Evolutionary conservation across 2,329 filamentous ascomycete genomes (phyloP), one percentile per base, ranked within the genome.

Genomic region (Hypoxylon sp.): DNA sequence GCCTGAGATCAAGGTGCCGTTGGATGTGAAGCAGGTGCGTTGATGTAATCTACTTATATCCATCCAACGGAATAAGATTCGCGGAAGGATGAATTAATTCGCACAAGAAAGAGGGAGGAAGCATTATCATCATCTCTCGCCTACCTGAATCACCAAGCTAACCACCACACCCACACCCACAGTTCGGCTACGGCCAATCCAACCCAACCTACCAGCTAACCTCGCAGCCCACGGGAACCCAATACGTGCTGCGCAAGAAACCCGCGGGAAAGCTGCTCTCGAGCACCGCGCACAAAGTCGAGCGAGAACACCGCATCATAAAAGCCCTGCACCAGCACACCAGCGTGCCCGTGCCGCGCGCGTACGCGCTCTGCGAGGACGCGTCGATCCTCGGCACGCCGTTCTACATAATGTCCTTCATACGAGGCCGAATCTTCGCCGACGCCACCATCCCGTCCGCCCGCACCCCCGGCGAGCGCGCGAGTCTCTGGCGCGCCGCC

Each of bases 181-280:
- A 97, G 90, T 99, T 97, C 70, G 91, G 92, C 65, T 97, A 95
- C 71, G 94, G 94, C 53, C 94, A 97, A 75, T 96, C 91, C 51
- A 99, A 97, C 70, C 94, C 94, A 32, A 99, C 94, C 2, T 99
- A 97, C 75, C 90, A 93, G 67, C 80, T 97, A 67, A 96, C 86
- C 11, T 86, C 86, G 42, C 5, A 25, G 78, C 84, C 60, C 79
- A 85, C 68, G 84, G 86, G 86, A 41, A 72, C 77, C 62, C 85
- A 86, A 68, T 96, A 87, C 74, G 94, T 99, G 23, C 82, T 97
- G 77, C 90, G 94, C 70, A 97, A 99, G 82, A 97, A 97, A 76
- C 94, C 94, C 1, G 93, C 94, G n/a, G 94, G 94, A 59, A 86
- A 88, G 75, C 86, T 99, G 27, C 81, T 97, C 38, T 96, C 91